Evolutionary conservation across 495 filamentous ascomycete genomes (phyloP).

Genomic region (Annulohypoxylon stygium): DNA sequence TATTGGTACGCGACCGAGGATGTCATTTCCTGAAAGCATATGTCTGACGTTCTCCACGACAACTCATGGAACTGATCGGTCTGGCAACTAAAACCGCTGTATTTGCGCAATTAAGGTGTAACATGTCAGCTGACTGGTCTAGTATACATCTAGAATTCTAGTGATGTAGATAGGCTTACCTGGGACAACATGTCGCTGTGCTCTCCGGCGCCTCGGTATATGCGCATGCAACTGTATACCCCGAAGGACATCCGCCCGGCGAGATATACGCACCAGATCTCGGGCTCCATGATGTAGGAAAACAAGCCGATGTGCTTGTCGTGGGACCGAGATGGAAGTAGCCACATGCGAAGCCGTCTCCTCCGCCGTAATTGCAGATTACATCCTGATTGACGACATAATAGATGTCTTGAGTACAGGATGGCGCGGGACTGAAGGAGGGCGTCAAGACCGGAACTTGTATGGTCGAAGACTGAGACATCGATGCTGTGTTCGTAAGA

Average conservation of each 20-base stretch:
- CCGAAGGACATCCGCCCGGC: background rate
- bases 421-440: conserved; percentile 7
- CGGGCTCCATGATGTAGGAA: conserved; percentile 18
- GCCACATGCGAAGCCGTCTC: background rate
- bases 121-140: too few relatives aligned
- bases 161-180: background rate
- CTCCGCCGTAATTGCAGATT: background rate
- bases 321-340: conserved; percentile 23
- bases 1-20: conserved; percentile 5
- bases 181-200: conserved; percentile 27
- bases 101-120: background rate
- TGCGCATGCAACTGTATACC: conserved; percentile 21
- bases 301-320: conserved; percentile 20
- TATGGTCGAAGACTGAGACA: background rate
- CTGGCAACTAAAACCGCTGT: conserved; percentile 18
- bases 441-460: background rate
- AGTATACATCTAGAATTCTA: too few relatives aligned
- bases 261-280: conserved; percentile 14
- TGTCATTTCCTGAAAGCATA: conserved; percentile 10
- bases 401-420: conserved; percentile 22
- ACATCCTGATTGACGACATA: conserved; percentile 2
- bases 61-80: background rate
- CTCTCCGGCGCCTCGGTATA: background rate
- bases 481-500: background rate
- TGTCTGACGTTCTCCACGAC: conserved; percentile 9